These are phyloP conservation scores for Paragyromitra xinjiangensis DNA, from an alignment of 495 filamentous ascomycete genomes.

Conservation along the genomic window DNA sequence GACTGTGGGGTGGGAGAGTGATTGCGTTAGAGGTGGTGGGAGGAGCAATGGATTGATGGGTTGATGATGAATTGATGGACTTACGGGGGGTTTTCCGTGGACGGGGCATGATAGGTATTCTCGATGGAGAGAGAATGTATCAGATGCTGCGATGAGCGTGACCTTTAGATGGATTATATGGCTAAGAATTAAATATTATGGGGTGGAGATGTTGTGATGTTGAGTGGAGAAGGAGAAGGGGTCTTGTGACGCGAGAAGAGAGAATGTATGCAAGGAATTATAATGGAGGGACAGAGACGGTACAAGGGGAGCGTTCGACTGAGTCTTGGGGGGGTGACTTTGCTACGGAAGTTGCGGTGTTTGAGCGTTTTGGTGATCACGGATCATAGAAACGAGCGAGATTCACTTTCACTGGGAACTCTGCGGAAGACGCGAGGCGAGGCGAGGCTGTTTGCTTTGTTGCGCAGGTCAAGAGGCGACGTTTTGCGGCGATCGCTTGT, in stretches of 20 bases:
- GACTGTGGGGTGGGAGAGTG: constrained; percentile 3
- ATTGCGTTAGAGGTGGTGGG: background rate
- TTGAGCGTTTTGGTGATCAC: background rate
- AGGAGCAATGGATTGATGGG: background rate
- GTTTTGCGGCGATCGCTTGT: background rate
- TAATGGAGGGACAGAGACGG: background rate
- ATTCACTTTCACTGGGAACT: background rate
- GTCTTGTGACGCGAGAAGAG: constrained; percentile 9
- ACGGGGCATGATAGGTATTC: constrained; percentile 38
- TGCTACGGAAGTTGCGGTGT: no score
- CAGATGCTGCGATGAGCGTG: background rate
- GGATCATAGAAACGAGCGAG: background rate
- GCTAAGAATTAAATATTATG: background rate
- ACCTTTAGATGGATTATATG: background rate
- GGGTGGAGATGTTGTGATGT: background rate
- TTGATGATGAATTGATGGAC: background rate
- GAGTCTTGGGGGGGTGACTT: no score
- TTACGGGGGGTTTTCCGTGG: constrained; percentile 45
- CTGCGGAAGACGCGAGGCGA: constrained; percentile 30
- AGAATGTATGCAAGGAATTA: background rate
- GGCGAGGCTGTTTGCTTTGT: constrained; percentile 32
- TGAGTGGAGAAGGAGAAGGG: background rate
- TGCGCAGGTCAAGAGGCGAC: constrained; percentile 18
- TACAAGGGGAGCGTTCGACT: background rate
- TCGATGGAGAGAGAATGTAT: background rate